Base-by-base conservation (phyloP, 495 filamentous ascomycete species). In the Aspergillus coremiiformis region DNA sequence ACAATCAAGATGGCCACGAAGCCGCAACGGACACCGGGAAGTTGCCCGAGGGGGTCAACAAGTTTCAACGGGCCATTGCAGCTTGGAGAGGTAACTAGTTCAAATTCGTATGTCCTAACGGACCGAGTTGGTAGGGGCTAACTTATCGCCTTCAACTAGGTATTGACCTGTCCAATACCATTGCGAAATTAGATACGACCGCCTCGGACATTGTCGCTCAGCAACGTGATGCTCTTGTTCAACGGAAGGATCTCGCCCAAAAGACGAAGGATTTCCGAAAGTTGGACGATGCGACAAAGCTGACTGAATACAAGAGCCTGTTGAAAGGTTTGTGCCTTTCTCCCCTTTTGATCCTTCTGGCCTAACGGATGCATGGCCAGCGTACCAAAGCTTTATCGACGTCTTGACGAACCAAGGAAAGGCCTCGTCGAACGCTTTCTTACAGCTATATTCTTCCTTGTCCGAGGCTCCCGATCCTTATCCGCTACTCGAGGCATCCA, bases 191-290 rank as follows among this genome's bases (percentile, higher is more conserved):
- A 46, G 93, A 99, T 68, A 82, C 84, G 55, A 89, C 88, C 10
- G 91, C 93, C 5, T 90, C 89, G 3, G 94, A 99, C 59, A 90
- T 99, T 43, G 89, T 97, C 37, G 73, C 85, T 35, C 86, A 89
- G 61, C 93, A 99, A 63, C 82, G 90, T 56, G 94, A 96, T 68
- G 84, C 90, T 17, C 83, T 96, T 9, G 83, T 95, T 12, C 91
- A 96, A 64, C 81, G 93, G 42, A 99, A 99, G 62, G 93, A 99
- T 47, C 78, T 99, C 15, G 93, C 93, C 14, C 91, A 96, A 68
- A 97, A 96, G 74, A 99, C 93, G 3, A 99, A 97, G 64, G 93
- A 97, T 65, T 99, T 95, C 59, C 75, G 90, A 55, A 99, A 96
- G 66, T 78, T 95, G 3, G 93, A 97, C 49, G 94, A 99, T 73